Evolutionary conservation across 1,284 basidiomycete genomes (phyloP), one percentile per base, ranked within the genome.

Genomic region (Anthracocystis setariae): DNA sequence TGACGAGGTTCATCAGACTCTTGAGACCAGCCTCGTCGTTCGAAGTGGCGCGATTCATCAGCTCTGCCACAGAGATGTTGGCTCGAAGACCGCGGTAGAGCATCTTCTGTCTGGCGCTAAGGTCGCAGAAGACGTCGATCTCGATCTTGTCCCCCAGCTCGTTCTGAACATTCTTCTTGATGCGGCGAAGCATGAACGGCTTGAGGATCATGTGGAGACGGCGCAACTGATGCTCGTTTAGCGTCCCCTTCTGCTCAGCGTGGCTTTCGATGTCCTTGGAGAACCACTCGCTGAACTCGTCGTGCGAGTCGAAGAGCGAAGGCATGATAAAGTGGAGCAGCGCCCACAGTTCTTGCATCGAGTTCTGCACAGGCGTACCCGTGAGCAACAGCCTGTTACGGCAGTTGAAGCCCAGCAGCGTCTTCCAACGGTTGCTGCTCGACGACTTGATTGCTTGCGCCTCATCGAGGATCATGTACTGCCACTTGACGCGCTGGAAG

Each of bases 61-160:
- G 88, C 80, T 98, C 96, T 15, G 93, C 89, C 50, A 98, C 91
- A 46, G 95, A 98, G 37, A 98, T 93, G 79, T 96, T 94, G 46
- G 92, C 90, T 23, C 94, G 88, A 35, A 99, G 86, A 24, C 90
- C 92, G 65, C 90, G 90, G 85, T 99, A 98, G 80, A 98, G 88
- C n/a, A 89, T 87, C 59, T 93, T 90, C 81, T 99, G 96, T 20
- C 95, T 89, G 25, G 94, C 92, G 77, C 92, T 95, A 57, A 98
- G 87, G 79, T 98, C 94, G 68, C 97, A 93, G 78, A 92, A 93
- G 44, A 98, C 88, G 82, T 99, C 96, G 75, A 92, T 90, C 85
- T 99, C 96, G 78, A 98, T 98, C 93, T 99, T 99, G 82, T 99
- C 96, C 74, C 94, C 95, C n/a, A 99, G 88, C 85, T 99, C 96